Evolutionary conservation across 1,284 basidiomycete species (phyloP), one percentile per base, ranked within the genome.

Genomic region (Cutaneotrichosporon cyanovorans): DNA sequence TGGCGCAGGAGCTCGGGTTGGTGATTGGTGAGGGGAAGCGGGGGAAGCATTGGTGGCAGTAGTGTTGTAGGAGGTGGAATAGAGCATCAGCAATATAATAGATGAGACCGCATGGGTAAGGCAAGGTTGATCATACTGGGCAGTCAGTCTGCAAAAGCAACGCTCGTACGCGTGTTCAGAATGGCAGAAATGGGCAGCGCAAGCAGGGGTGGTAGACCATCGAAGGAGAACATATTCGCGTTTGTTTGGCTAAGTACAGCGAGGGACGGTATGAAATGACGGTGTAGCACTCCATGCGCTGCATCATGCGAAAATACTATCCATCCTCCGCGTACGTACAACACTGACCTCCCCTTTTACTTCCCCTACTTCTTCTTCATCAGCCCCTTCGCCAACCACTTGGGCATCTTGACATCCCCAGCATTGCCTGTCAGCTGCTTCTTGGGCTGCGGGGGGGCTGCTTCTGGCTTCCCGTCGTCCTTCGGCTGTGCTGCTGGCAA

Each of bases 371-470:
- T 66, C 57, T 61, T 65, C 65, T 72, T 72, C 55, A 68, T 42
- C 21, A 72, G 46, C 2, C 70, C 69, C 45, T 72, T 72, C 52
- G 70, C 65, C 15, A 55, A 51, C 45, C 55, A 52, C 37, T 39
- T 46, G n/a, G 45, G 49, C 40, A 48, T 46, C 40, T 50, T 43
- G 33, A 39, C 41, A 12, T 45, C 45, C 9, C 42, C 38, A 15
- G 31, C 21, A 8, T 56, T 56, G 49, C 50, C 67, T 34, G 32
- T 34, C 9, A 34, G 57, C 63, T 66, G 32, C 23, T 63, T 64
- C 25, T 64, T 65, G 57, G 63, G 60, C 19, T 35, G 42, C 38
- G 37, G 14, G 31, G 38, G 32, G 19, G 21, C n/a, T 20, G 37
- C 2, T 30, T 25, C n/a, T 35, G 42, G 9, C 35, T 21, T 10